Evolutionary conservation across 441 rosid genomes (phyloP), one percentile per base, ranked within the genome.

Genomic region (Eutrema salsugineum): DNA sequence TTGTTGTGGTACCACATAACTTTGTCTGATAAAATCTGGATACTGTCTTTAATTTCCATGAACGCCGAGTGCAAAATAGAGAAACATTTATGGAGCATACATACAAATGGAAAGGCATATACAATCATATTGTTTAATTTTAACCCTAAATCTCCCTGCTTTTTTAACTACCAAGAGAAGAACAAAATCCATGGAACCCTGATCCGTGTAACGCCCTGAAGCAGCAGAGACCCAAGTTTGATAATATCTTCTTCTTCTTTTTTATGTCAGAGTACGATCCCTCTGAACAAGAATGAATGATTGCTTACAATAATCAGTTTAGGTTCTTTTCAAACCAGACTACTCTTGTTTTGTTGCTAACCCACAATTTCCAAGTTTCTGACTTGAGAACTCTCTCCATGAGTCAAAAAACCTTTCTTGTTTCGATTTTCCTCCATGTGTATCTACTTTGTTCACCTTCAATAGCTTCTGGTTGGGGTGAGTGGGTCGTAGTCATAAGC

Each of bases 401-500:
- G 17, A 49, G 67, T 71, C 64, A 58, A 66, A 71, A 71, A 59
- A 50, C 54, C 59, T 59, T 44, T 11, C 76, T 55, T 50, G 53
- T 51, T 24, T 32, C 8, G 11, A 4, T 49, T 57, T 42, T 40
- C 1, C 5, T 62, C 71, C 62, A 48, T 16, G 14, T 24, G 8
- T 35, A 64, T 77, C 56, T 44, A 77, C 49, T 35, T 58, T 48
- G 54, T 56, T 76, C 57, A 57, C 76, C 63, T 83, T 92, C 88
- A 91, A 84, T 12, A 91, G 89, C 99, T 93, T 83, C 96, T 86
- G 71, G 98, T 90, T 57, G 77, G 88, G 73, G 64, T 88, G 83
- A 90, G 72, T 0, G 98, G 99, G 67, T 96, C 98, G 56, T 93
- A 96, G 77, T 96, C 99, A 77, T 88, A 96, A 70, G 86, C 93